Percentiles rank a stretch among this genome's conserved stretches.
Evolutionary conservation across 1,284 basidiomycete genomes (phyloP).

Genomic region (Cerrena zonata): DNA sequence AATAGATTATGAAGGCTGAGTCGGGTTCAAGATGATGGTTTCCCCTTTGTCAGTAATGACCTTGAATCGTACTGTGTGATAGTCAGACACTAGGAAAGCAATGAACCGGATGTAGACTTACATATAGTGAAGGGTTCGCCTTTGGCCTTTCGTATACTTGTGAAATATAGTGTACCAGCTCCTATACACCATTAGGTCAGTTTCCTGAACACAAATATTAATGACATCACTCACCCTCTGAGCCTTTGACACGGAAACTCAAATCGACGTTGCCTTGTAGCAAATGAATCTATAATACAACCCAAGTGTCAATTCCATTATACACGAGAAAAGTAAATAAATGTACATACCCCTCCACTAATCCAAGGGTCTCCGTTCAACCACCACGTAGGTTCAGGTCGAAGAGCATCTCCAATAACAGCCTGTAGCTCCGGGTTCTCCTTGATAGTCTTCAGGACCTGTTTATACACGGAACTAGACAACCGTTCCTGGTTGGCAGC

Average conservation of each 20-base stretch:
- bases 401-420: slow-evolving; percentile 60
- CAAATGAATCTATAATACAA: slow-evolving; percentile 53
- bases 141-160: slow-evolving; percentile 72
- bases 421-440: slow-evolving; percentile 45
- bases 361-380: slow-evolving; percentile 72
- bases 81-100: neutral
- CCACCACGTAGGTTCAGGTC: slow-evolving; percentile 70
- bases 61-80: slow-evolving; percentile 56
- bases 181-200: slow-evolving; percentile 31
- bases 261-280: slow-evolving; percentile 72
- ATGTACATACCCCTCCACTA: slow-evolving; percentile 47
- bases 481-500: slow-evolving; percentile 73
- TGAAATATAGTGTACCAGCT: slow-evolving; percentile 72
- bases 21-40: too few relatives aligned
- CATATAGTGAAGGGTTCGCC: slow-evolving; percentile 63
- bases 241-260: slow-evolving; percentile 68
- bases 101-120: slow-evolving; percentile 36
- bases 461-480: slow-evolving; percentile 68
- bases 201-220: neutral
- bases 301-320: neutral
- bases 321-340: slow-evolving; percentile 20
- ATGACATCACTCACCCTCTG: slow-evolving; percentile 42
- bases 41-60: slow-evolving; percentile 62
- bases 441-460: slow-evolving; percentile 54
- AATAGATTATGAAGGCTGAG: too few relatives aligned